Evolutionary conservation across 768 basidiomycete genomes (phyloP), one percentile per base, ranked within the genome.

Genomic region (Lentinula sp.): DNA sequence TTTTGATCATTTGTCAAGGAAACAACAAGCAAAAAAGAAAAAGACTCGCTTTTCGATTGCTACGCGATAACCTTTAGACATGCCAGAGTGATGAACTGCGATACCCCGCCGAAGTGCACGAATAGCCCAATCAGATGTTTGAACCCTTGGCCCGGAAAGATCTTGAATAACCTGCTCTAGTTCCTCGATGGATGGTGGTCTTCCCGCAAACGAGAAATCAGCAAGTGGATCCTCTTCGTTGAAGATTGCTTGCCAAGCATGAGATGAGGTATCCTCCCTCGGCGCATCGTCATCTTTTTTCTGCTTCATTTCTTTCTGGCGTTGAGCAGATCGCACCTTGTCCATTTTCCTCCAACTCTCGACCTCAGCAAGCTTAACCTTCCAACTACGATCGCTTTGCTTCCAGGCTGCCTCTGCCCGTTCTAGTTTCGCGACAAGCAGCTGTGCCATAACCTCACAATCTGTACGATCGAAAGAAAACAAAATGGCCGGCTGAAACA

Each of bases 1-100:
- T 3, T 54, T 51, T 15, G 60, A 18, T 49, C 9, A 28, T 48
- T 48, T 60, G 42, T 28, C 16, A 35, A 61, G 18, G 15, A n/a
- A 11, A 31, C 46, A n/a, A 1, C 34, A 9, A 16, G 35, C 18
- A 32, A 21, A 32, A n/a, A 31, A 62, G 2, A 2, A 21, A 16
- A 13, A 31, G n/a, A 43, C 68, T 50, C 62, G 83, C 84, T 80
- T 81, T 75, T 88, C 85, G 0, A 88, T 75, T 0, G 85, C 63
- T 49, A 76, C 75, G 45, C 86, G 71, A 67, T 89, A 89, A 1
- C 70, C 70, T 66, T 80, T 85, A 62, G 82, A 81, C 86, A 90
- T 86, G 21, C 88, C 88, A 8, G 83, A 66, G 68, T 89, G 88
- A 65, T 90, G 88, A 10, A 90, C 80, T 0, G 81, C 88, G 32